These are phyloP conservation scores for Ceratocystis destructans DNA, from an alignment of 2,329 filamentous ascomycete species.

Conservation along the genomic window DNA sequence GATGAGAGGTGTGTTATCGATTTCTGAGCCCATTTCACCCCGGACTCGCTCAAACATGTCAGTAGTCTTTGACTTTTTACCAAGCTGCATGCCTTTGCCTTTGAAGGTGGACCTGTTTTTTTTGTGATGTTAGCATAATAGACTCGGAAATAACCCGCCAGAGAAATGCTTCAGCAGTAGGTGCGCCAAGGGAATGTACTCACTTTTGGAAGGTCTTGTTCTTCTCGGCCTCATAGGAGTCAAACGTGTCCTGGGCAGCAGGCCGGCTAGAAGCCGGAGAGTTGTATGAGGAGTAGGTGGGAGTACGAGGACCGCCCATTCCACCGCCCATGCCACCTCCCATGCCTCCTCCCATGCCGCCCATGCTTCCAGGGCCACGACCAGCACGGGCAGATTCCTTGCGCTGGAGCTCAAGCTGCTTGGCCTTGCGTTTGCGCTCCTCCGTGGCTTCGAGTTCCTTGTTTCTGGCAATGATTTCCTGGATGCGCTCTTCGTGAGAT, in stretches of 20 bases:
- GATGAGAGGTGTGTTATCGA: slow-evolving; percentile 63
- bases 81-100: slow-evolving; percentile 97
- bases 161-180: background rate
- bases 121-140: slow-evolving; percentile 10
- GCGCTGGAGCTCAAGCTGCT: slow-evolving; percentile 96
- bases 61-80: slow-evolving; percentile 95
- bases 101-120: slow-evolving; percentile 49
- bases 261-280: slow-evolving; percentile 51
- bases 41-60: slow-evolving; percentile 96
- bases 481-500: slow-evolving; percentile 95
- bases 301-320: slow-evolving; percentile 48
- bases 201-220: slow-evolving; percentile 80
- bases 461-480: slow-evolving; percentile 94
- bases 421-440: slow-evolving; percentile 95
- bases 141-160: too few relatives aligned
- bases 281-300: slow-evolving; percentile 57
- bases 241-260: slow-evolving; percentile 66
- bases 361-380: slow-evolving; percentile 35
- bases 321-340: slow-evolving; percentile 9
- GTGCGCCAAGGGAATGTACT: slow-evolving; percentile 22
- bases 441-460: slow-evolving; percentile 97
- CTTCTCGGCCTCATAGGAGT: slow-evolving; percentile 93
- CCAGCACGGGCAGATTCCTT: slow-evolving; percentile 80
- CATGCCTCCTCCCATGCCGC: slow-evolving; percentile 19
- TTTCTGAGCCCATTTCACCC: slow-evolving; percentile 76